phyloP scores from a whole-genome alignment of 495 filamentous ascomycete genomes.

The Darksidea phi region DNA sequence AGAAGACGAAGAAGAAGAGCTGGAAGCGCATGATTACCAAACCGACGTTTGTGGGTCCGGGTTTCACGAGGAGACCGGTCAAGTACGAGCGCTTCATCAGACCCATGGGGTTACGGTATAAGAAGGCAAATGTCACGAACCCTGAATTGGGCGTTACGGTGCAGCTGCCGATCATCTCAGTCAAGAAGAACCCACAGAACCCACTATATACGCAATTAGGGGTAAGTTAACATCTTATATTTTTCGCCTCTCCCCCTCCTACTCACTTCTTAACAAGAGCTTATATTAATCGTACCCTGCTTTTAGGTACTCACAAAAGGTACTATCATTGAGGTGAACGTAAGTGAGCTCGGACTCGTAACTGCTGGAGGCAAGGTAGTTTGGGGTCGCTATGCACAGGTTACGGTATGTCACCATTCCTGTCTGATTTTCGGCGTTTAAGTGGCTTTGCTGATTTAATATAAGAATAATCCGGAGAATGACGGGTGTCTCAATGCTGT shows the following conservation, averaged over 20 bases:
- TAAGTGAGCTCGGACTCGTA: slow-evolving; percentile 87
- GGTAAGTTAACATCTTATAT: too few species aligned
- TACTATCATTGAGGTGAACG: slow-evolving; percentile 84
- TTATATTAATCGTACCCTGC: too few species aligned
- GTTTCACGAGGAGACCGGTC: slow-evolving; percentile 88
- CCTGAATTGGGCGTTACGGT: slow-evolving; percentile 85
- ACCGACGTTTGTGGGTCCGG: slow-evolving; percentile 82
- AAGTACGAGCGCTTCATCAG: slow-evolving; percentile 83
- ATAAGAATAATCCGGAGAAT: slow-evolving; percentile 42
- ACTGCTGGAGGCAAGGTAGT: slow-evolving; percentile 85
- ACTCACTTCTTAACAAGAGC: too few species aligned
- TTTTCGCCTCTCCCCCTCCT: too few species aligned
- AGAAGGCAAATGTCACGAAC: slow-evolving; percentile 91
- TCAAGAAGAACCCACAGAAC: slow-evolving; percentile 98
- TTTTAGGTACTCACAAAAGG: slow-evolving; percentile 92
- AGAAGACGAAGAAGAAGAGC: slow-evolving; percentile 72
- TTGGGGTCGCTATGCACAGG: slow-evolving; percentile 51
- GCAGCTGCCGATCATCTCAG: slow-evolving; percentile 84
- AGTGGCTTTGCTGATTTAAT: slow-evolving; percentile 58
- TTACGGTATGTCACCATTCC: slow-evolving; percentile 8
- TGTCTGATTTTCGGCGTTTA: neutral
- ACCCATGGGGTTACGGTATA: slow-evolving; percentile 75
- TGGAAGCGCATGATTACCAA: slow-evolving; percentile 98
- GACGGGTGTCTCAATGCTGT: slow-evolving; percentile 74
- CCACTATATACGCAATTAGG: slow-evolving; percentile 93